These are phyloP conservation scores for Eucalyptus tenuipes DNA, from an alignment of 345 rosid species.

Conservation along the genomic window DNA sequence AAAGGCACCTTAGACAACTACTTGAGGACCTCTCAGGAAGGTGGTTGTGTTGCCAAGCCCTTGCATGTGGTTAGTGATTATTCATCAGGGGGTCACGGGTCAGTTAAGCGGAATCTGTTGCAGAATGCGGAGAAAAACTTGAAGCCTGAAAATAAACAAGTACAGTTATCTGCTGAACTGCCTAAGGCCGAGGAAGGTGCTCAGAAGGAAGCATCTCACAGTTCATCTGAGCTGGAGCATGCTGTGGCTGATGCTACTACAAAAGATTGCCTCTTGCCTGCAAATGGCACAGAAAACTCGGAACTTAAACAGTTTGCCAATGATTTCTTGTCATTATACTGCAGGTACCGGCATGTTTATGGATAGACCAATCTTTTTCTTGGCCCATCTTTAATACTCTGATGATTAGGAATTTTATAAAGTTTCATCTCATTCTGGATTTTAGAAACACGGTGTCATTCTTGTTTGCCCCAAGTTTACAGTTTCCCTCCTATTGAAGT, in stretches of 20 bases:
- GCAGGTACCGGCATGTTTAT: slow-evolving; percentile 41
- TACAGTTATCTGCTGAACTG: slow-evolving; percentile 1
- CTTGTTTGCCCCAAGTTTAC: background rate
- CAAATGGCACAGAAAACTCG: slow-evolving; percentile 13
- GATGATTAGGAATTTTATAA: background rate
- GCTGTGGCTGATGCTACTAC: slow-evolving; percentile 9
- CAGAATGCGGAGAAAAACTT: slow-evolving; percentile 19
- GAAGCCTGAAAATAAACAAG: slow-evolving; percentile 10
- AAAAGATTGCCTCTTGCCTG: slow-evolving; percentile 7
- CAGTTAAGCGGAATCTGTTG: slow-evolving; percentile 30
- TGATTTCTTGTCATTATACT: slow-evolving; percentile 81
- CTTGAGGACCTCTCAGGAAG: slow-evolving; percentile 42
- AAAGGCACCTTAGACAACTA: slow-evolving; percentile 58
- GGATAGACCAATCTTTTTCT: background rate
- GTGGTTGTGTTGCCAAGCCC: background rate
- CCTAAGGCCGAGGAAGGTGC: slow-evolving; percentile 5
- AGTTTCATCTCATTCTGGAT: background rate
- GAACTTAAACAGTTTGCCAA: slow-evolving; percentile 68
- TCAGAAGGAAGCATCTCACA: slow-evolving; percentile 16
- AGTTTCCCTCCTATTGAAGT: background rate
- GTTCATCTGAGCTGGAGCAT: slow-evolving; percentile 18
- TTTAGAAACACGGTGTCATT: background rate
- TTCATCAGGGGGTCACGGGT: slow-evolving; percentile 19
- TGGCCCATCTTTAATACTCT: background rate
- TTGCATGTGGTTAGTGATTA: background rate